Base-by-base conservation (phyloP, 805 yeast genomes). In the Starmerella tilneyi region DNA sequence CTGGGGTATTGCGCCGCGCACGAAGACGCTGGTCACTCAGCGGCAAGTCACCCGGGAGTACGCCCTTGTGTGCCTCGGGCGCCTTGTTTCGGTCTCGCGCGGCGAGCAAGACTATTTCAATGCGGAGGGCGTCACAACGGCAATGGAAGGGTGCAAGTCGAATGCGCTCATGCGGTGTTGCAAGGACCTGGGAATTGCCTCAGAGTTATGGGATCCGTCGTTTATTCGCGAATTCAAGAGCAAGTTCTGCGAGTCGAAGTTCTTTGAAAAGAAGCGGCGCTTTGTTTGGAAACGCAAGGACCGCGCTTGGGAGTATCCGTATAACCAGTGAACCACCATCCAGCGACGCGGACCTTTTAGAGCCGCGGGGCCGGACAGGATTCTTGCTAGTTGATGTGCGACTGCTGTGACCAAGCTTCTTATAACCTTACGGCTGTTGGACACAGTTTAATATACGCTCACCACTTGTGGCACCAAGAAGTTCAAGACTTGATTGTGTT, bases 81-180 rank as follows among this genome's bases (percentile, higher is more conserved):
- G 94, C 52, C 68, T 92, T 41, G 94, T 92, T 2, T 77, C 89
- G 50, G 80, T 92, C 17, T 94, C 96, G 0, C 74, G 98, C 49
- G 98, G 98, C 22, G 97, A 92, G 61, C 96, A 88, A 65, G 88
- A 84, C 55, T 92, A 82, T 61, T 92, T 84, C 67, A 78, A 75
- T 30, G 86, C 84, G 22, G 78, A 77, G 50, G 94, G 92, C 37
- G 75, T 89, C 39, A 85, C 96, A 4, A 92, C 97, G 0, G 96
- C 97, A 0, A 79, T 94, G 33, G 98, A 92, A 65, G 98, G 98
- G 9, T 89, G 97, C 64, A 86, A 86, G 61, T 81, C 94, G 59
- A 92, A 92, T 60, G 96, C 97, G 0, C 67, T 92, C 61, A 89
- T 92, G 97, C 75, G 98, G 61, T 88, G 97, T 59, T 92, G 98